Evolutionary conservation across 1,284 basidiomycete genomes (phyloP).

Genomic region (Anthracocystis panici-leucophaei): DNA sequence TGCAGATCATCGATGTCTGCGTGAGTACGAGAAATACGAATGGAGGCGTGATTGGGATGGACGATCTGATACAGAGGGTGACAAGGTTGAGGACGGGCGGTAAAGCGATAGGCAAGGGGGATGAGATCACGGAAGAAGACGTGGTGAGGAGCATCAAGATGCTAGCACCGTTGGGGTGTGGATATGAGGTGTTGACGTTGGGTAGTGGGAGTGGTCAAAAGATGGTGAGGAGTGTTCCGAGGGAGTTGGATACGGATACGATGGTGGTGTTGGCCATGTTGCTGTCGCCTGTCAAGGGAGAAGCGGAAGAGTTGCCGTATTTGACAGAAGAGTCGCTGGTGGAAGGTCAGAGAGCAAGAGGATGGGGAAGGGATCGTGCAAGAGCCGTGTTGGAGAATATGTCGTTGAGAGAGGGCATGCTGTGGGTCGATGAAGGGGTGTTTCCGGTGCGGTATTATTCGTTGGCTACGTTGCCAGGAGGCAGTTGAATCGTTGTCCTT

Average conservation of each 20-base stretch:
- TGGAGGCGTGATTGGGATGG: constrained; percentile 90
- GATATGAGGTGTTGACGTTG: constrained; percentile 85
- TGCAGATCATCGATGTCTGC: constrained; percentile 97
- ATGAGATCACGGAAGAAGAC: constrained; percentile 80
- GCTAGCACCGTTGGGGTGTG: constrained; percentile 85
- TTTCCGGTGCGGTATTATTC: constrained; percentile 56
- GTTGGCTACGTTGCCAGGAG: constrained; percentile 30
- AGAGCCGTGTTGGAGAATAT: constrained; percentile 86
- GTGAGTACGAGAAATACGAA: constrained; percentile 87
- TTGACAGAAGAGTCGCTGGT: constrained; percentile 77
- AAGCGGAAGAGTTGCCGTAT: constrained; percentile 30
- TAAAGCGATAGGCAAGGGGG: background rate
- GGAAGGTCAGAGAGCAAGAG: constrained; percentile 73
- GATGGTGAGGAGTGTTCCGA: constrained; percentile 70
- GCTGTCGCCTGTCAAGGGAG: constrained; percentile 70
- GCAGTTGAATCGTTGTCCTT: no score
- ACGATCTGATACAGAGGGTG: constrained; percentile 84
- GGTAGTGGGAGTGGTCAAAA: constrained; percentile 71
- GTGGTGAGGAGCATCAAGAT: constrained; percentile 86
- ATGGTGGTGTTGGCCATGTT: constrained; percentile 68
- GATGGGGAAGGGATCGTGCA: constrained; percentile 83
- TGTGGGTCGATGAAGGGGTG: constrained; percentile 93
- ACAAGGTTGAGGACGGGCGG: constrained; percentile 77
- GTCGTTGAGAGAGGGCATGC: constrained; percentile 87
- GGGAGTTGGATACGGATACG: constrained; percentile 70